phyloP scores from a whole-genome alignment of 1,284 basidiomycete genomes.

The Neonothopanus nambi region DNA sequence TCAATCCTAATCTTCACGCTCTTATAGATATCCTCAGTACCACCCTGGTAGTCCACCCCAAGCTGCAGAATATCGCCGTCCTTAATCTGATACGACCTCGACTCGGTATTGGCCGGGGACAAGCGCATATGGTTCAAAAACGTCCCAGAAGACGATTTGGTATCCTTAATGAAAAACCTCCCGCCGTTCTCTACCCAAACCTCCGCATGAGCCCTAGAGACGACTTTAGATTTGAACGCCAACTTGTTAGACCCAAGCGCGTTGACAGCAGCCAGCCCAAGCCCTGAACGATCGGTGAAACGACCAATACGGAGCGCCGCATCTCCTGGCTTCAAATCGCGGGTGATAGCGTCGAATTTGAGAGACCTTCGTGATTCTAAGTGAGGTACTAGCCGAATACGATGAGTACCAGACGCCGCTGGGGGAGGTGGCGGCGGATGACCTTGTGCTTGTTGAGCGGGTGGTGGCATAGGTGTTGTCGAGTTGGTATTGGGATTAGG shows the following conservation, averaged over 20 bases:
- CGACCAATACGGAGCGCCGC: slow-evolving; percentile 15
- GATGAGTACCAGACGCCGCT: slow-evolving; percentile 36
- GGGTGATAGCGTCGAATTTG: slow-evolving; percentile 15
- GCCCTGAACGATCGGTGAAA: slow-evolving; percentile 19
- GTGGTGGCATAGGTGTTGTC: background rate
- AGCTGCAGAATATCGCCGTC: slow-evolving; percentile 96
- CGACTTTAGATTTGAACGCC: slow-evolving; percentile 96
- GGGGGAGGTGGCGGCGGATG: slow-evolving; percentile 17
- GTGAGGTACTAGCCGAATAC: slow-evolving; percentile 45
- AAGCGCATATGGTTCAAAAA: slow-evolving; percentile 91
- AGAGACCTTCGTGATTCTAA: slow-evolving; percentile 17
- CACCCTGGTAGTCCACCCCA: slow-evolving; percentile 98
- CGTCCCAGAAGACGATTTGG: slow-evolving; percentile 88
- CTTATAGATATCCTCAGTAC: slow-evolving; percentile 96
- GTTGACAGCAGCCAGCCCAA: slow-evolving; percentile 67
- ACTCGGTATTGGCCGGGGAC: slow-evolving; percentile 82
- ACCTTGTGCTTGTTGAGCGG: background rate
- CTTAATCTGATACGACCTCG: slow-evolving; percentile 77
- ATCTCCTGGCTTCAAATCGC: slow-evolving; percentile 14
- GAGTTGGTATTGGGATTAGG: slow-evolving; percentile 12
- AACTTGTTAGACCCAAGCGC: slow-evolving; percentile 80
- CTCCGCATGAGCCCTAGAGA: slow-evolving; percentile 93
- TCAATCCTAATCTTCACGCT: slow-evolving; percentile 97
- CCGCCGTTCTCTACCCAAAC: slow-evolving; percentile 75
- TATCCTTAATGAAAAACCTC: slow-evolving; percentile 89